phyloP scores from a whole-genome alignment of 352 stramenopile genomes.

The Phytophthora pistaciae region DNA sequence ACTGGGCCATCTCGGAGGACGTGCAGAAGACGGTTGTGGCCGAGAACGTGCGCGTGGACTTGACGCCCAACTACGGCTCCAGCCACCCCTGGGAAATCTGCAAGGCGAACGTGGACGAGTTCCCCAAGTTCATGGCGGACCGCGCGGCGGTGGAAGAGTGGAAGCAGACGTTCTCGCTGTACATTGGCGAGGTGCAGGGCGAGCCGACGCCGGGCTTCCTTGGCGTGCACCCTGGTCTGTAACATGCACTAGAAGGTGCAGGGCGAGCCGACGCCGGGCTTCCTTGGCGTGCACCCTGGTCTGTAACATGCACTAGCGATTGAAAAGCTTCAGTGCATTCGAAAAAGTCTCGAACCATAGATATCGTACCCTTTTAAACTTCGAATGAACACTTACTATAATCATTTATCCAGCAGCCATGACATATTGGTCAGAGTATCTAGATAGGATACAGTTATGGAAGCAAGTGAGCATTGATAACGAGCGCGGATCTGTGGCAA shows the following conservation, averaged over 20 bases:
- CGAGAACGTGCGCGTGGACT: constrained; percentile 47
- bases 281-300: constrained; percentile 50
- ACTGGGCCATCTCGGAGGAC: constrained; percentile 55
- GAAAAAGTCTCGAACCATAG: no score
- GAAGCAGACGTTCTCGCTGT: constrained; percentile 55
- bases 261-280: constrained; percentile 46
- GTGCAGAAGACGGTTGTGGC: constrained; percentile 38
- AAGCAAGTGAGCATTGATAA: no score
- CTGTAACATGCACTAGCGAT: constrained; percentile 8
- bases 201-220: constrained; percentile 46
- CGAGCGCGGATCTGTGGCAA: no score
- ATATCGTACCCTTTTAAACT: no score
- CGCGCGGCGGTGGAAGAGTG: constrained; percentile 50
- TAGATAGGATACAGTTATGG: no score
- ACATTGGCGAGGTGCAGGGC: constrained; percentile 65
- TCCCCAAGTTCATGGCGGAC: constrained; percentile 62
- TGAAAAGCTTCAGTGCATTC: no score
- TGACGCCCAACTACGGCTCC: constrained; percentile 38
- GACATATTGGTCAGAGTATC: no score
- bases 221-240: constrained; percentile 49
- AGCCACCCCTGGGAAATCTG: constrained; percentile 44
- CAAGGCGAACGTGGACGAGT: constrained; percentile 40
- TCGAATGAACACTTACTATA: no score
- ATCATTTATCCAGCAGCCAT: background rate
- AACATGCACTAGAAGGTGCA: constrained; percentile 37